Percentiles rank a stretch among this genome's conserved stretches.
Conservation (phyloP, 2,329 filamentous ascomycete genomes). For the Cladophialophora bantiana region DNA sequence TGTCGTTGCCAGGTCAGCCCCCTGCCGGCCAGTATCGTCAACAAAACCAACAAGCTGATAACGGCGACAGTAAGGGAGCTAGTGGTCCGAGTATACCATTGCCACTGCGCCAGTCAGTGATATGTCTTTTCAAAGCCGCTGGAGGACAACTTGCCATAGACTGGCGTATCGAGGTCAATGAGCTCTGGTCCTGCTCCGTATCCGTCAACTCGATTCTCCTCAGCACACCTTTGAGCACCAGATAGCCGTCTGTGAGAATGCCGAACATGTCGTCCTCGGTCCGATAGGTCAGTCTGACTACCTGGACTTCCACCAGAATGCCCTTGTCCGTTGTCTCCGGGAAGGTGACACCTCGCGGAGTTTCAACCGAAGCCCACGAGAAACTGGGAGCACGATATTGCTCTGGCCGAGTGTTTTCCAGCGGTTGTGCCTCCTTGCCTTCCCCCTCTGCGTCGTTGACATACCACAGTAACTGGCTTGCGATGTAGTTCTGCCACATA, state of each 20-base stretch:
- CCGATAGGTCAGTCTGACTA: constrained; percentile 21
- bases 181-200: neutral
- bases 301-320: constrained; percentile 18
- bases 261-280: constrained; percentile 22
- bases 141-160: neutral
- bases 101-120: neutral
- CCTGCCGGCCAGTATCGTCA: neutral
- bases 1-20: neutral
- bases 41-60: neutral
- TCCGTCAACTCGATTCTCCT: constrained; percentile 25
- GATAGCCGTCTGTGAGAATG: constrained; percentile 22
- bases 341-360: constrained; percentile 15
- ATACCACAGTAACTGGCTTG: constrained; percentile 23
- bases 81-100: neutral
- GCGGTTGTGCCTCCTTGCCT: neutral
- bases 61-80: neutral
- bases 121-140: neutral
- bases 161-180: neutral
- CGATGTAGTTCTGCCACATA: constrained; percentile 22
- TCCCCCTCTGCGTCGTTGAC: constrained; percentile 16
- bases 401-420: constrained; percentile 18
- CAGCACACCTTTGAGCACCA: constrained; percentile 21
- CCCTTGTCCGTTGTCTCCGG: constrained; percentile 19
- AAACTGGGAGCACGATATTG: constrained; percentile 24
- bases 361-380: constrained; percentile 29